Percentiles rank a stretch among this genome's conserved stretches.
Evolutionary conservation across 805 yeast species (phyloP).

Genomic region (Scheffersomyces lignosus): DNA sequence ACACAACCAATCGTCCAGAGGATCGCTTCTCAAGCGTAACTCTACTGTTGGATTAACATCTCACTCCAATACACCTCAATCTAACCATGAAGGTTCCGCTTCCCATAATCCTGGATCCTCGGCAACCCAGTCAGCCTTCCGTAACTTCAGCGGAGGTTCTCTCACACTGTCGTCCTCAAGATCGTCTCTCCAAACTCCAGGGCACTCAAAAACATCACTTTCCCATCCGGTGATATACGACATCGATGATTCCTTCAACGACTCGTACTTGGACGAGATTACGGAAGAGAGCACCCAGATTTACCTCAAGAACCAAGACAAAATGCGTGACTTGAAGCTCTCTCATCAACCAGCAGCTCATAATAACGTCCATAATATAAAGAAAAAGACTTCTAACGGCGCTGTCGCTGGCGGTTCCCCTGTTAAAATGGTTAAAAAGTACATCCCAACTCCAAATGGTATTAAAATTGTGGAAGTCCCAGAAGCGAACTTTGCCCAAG

Average conservation of each 20-base stretch:
- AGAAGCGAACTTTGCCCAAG: conserved; percentile 37
- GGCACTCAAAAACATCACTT: background rate
- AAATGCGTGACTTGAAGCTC: conserved; percentile 36
- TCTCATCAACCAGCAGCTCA: conserved; percentile 14
- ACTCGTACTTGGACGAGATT: conserved; percentile 31
- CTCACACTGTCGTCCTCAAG: conserved; percentile 3
- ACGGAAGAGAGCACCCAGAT: conserved; percentile 22
- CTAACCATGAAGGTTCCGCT: too few relatives aligned
- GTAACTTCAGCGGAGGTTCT: conserved; percentile 6
- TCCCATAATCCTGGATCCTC: too few relatives aligned
- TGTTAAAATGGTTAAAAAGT: conserved; percentile 58
- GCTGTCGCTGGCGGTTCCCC: background rate
- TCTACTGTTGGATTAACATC: background rate
- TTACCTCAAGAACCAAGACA: conserved; percentile 31
- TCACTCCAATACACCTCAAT: background rate
- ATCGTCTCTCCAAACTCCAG: conserved; percentile 1
- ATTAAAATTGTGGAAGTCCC: conserved; percentile 71
- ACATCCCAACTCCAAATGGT: conserved; percentile 75
- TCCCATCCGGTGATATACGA: conserved; percentile 8
- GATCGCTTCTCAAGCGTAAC: background rate
- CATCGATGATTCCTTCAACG: conserved; percentile 33
- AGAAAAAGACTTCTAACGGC: background rate
- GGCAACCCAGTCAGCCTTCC: conserved; percentile 2
- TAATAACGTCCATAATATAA: background rate
- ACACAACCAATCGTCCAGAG: background rate